A percentile compares a stretch with the other conserved stretches of the same genome.
These are phyloP conservation scores for Hypoxylon lenormandii DNA, from an alignment of 495 filamentous ascomycete species.

Conservation along the genomic window DNA sequence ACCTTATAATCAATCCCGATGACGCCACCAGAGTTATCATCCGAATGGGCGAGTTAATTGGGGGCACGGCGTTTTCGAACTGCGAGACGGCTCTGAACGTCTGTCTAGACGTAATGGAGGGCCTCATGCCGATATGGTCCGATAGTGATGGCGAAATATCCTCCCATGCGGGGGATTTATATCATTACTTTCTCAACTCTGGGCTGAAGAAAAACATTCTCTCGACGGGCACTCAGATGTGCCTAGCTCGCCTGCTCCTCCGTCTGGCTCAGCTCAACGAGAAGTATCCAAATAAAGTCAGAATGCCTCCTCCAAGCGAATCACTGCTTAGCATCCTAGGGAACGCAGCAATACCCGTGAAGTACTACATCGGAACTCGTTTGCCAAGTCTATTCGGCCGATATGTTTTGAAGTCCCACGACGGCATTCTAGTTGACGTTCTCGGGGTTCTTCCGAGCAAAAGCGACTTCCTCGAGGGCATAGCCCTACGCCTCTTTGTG, in stretches of 20 bases:
- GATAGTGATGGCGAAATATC: conserved; percentile 66
- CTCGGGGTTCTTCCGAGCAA: conserved; percentile 77
- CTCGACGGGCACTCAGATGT: conserved; percentile 74
- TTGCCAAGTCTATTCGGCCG: conserved; percentile 82
- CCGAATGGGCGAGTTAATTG: conserved; percentile 68
- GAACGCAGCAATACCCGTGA: conserved; percentile 75
- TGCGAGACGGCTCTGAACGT: conserved; percentile 80
- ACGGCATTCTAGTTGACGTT: conserved; percentile 82
- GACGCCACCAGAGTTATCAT: conserved; percentile 61
- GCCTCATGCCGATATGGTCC: conserved; percentile 73
- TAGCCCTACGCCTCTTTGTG: conserved; percentile 82
- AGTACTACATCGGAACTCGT: conserved; percentile 75
- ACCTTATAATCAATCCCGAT: conserved; percentile 55
- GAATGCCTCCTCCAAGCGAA: conserved; percentile 75
- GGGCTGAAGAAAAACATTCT: conserved; percentile 71
- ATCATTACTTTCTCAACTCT: conserved; percentile 77
- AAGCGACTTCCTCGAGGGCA: conserved; percentile 78
- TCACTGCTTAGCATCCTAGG: conserved; percentile 78
- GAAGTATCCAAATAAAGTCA: conserved; percentile 67
- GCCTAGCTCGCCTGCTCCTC: conserved; percentile 74
- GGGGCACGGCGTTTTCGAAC: conserved; percentile 71
- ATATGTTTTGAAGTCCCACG: conserved; percentile 81
- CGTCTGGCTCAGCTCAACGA: conserved; percentile 72
- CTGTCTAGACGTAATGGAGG: conserved; percentile 76
- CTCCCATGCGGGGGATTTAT: conserved; percentile 76